Base-by-base conservation (phyloP, 129 eudicot genomes). In the Artemisia tridentata region DNA sequence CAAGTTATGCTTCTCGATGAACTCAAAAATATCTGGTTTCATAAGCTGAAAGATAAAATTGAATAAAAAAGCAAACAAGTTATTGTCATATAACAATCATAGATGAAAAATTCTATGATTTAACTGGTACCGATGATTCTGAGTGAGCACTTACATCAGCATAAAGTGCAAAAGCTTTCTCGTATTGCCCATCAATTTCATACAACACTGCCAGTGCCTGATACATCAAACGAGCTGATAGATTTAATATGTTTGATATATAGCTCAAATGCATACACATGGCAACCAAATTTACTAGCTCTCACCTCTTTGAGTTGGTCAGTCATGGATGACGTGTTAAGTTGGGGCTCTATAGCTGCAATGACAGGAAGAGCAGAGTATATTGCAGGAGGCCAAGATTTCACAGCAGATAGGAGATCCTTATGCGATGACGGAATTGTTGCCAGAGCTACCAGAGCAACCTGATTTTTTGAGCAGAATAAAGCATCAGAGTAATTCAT, bases 121-220 rank as follows among this genome's bases (percentile, higher is more conserved):
- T 14, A 16, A 45, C 51, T 3, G 11, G 14, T 65, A 7, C 70
- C 70, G 66, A 50, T 50, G 55, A 16, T 43, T 21, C 60, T 41
- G 51, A 1, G 47, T 52, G 57, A 77, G 65, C 58, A 73, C 96
- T 89, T 82, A 93, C 99, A 89, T 93, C 99, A 72, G 99, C 99
- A 79, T 84, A 90, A 31, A 93, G 83, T 69, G 96, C 83, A 85
- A 93, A 93, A 49, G 99, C 99, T 82, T 82, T 90, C 73, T 93
- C 97, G 53, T 90, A 72, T 69, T 93, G 99, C 69, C 86, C 96
- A 77, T 88, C 90, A 66, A 88, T 82, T 66, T 87, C 89, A 82
- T 93, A 93, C 20, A 93, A 68, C 88, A 89, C 96, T 14, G 99
- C 99, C 72, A 93, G 83, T 72, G 97, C 99, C 99, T 93, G 90